Evolutionary conservation across 106 monocot genomes (phyloP).

Genomic region (Dendrobium nobile): DNA sequence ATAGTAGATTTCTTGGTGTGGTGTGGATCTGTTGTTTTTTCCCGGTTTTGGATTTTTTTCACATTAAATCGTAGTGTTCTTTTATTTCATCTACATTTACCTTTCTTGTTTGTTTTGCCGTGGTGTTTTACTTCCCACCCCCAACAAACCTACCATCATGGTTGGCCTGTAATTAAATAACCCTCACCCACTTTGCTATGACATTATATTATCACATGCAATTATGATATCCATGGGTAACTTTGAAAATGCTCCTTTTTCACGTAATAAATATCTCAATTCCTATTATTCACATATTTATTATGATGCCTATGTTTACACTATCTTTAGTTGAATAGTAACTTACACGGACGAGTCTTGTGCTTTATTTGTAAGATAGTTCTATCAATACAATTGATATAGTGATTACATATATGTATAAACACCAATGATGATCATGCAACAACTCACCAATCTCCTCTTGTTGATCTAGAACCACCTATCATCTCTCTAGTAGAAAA

Average conservation of each 20-base stretch:
- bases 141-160: neutral
- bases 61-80: too few species aligned
- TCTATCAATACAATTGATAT: neutral
- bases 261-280: neutral
- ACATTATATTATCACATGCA: neutral
- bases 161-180: neutral
- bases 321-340: neutral
- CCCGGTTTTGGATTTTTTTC: too few species aligned
- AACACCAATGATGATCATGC: neutral
- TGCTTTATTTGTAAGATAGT: neutral
- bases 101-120: too few species aligned
- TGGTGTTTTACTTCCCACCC: too few species aligned
- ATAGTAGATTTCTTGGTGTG: too few species aligned
- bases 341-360: neutral
- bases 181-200: neutral
- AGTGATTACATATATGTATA: neutral
- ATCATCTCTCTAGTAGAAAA: neutral
- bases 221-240: neutral
- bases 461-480: neutral
- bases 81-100: too few species aligned
- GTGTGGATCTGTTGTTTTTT: too few species aligned
- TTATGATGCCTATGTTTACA: neutral
- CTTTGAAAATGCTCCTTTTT: neutral
- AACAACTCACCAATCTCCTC: neutral
- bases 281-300: neutral